phyloP scores from a whole-genome alignment of 306 rosid species.

The Fagus sylvatica region DNA sequence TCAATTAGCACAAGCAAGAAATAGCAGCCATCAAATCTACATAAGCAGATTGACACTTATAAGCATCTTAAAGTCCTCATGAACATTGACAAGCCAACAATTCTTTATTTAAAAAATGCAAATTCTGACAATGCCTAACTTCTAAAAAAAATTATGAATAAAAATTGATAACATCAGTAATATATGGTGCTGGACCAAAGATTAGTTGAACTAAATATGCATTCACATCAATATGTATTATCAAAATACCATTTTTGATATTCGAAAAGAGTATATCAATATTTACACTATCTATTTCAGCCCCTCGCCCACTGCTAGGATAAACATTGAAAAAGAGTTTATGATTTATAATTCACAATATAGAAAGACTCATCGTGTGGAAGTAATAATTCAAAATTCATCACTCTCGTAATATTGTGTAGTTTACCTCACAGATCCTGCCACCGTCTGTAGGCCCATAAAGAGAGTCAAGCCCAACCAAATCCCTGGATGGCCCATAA shows the following conservation, averaged over 20 bases:
- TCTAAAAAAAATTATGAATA: neutral
- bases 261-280: too few species aligned
- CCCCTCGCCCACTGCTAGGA: neutral
- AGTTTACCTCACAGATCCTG: constrained; percentile 74
- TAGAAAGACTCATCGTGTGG: constrained; percentile 8
- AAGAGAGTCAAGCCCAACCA: constrained; percentile 86
- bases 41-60: neutral
- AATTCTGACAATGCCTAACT: neutral
- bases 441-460: constrained; percentile 72
- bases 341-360: neutral
- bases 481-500: constrained; percentile 72
- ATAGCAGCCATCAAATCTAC: constrained; percentile 1
- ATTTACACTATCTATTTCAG: too few species aligned
- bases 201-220: neutral
- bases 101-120: neutral
- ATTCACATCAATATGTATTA: neutral
- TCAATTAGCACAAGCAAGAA: constrained; percentile 10
- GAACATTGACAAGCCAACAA: neutral
- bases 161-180: neutral
- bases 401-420: neutral
- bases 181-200: neutral
- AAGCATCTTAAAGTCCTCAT: neutral
- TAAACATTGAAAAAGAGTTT: neutral
- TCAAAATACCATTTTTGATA: neutral
- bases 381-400: constrained; percentile 6